phyloP scores from a whole-genome alignment of 2,329 filamentous ascomycete genomes.

The Elsinoe australis region DNA sequence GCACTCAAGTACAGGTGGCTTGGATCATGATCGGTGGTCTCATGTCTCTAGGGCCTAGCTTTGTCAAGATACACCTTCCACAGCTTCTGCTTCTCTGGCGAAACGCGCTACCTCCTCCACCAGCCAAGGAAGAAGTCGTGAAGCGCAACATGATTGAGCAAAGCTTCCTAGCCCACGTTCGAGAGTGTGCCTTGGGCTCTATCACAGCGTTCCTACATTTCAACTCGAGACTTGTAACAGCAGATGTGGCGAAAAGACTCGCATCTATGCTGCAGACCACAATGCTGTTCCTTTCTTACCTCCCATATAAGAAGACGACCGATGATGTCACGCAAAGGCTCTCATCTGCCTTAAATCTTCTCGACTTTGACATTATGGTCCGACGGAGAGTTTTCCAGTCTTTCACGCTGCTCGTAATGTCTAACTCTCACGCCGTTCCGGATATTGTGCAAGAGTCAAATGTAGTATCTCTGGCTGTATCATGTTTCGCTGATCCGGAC shows the following conservation, averaged over 20 bases:
- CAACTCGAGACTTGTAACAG: constrained; percentile 82
- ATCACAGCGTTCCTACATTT: constrained; percentile 89
- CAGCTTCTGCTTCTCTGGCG: constrained; percentile 94
- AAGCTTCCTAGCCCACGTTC: constrained; percentile 86
- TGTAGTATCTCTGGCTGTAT: constrained; percentile 78
- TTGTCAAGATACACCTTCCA: constrained; percentile 95
- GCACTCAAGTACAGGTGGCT: constrained; percentile 92
- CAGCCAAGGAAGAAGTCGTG: constrained; percentile 85
- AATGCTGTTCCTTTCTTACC: constrained; percentile 73
- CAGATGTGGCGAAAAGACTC: constrained; percentile 88
- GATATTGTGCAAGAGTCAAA: constrained; percentile 88
- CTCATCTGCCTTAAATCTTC: constrained; percentile 75
- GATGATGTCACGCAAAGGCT: constrained; percentile 81
- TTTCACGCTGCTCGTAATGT: constrained; percentile 82
- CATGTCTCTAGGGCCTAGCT: constrained; percentile 94
- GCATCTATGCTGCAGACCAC: constrained; percentile 94
- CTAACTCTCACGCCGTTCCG: constrained; percentile 74
- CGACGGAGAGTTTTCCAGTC: constrained; percentile 88
- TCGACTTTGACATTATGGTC: constrained; percentile 89
- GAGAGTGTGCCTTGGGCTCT: constrained; percentile 87
- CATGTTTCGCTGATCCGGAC: constrained; percentile 87
- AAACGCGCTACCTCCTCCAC: constrained; percentile 86
- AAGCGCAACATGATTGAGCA: constrained; percentile 79
- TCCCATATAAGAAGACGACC: constrained; percentile 74
- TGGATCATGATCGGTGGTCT: constrained; percentile 95